Base-by-base conservation (phyloP, 331 rosid species). In the Pyrus hybrid region DNA sequence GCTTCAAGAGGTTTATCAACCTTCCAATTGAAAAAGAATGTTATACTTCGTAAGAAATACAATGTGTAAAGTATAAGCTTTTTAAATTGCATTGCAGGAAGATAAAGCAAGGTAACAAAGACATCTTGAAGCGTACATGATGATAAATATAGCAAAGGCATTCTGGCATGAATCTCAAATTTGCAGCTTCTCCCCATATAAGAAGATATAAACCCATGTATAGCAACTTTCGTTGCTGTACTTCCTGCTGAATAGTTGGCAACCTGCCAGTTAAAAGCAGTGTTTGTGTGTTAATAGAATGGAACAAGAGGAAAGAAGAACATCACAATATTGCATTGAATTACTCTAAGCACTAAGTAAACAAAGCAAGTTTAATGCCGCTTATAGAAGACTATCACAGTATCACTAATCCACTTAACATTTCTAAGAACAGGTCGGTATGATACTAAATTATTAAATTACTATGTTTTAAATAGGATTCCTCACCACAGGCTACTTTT, bases 131-230 rank as follows among this genome's bases (percentile, higher is more conserved):
- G 69, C 91, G 70, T 88, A 92, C 99, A 88, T 94, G 97, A 84
- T 94, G 97, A 85, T 94, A 94, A 68, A 94, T 92, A 80, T 85
- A 94, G 85, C 99, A 94, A 76, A 94, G 99, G 85, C 99, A 94
- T 81, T 94, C 99, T 63, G 99, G 99, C 99, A 94, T 94, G 88
- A 94, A 94, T 83, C 97, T 88, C 84, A 94, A 83, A 78, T 94
- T 94, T 76, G 99, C 96, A 85, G 99, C 99, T 83, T 94, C 99
- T 66, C 99, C 97, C 99, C 97, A 94, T 75, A 94, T 94, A 66
- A 94, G 97, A 85, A 94, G 99, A 87, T 94, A 94, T 71, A 94
- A 82, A 23, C 97, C 96, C 96, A 94, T 94, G 76, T 91, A 94
- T 28, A 94, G 87, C 77, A 94, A 83, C 76, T 91, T 84, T 77